These are phyloP conservation scores for Daldinia decipiens DNA, from an alignment of 495 filamentous ascomycete species.

Conservation along the genomic window DNA sequence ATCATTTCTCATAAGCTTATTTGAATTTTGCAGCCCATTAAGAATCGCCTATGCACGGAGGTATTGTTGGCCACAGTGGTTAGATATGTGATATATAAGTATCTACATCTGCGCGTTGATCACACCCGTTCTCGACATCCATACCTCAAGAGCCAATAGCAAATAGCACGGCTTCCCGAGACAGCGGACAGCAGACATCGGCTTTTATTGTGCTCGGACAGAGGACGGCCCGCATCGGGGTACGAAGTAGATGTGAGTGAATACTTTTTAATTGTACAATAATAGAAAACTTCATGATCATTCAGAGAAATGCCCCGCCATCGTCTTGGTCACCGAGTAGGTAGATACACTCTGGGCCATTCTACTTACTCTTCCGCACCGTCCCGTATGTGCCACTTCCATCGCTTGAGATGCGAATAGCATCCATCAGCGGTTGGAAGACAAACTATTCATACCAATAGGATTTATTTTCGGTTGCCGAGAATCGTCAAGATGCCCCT, in stretches of 20 bases:
- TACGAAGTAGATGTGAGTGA: not conserved
- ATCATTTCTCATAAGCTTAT: not conserved
- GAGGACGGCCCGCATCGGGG: not conserved
- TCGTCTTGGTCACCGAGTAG: not conserved
- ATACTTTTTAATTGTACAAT: not conserved
- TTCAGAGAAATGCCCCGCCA: not conserved
- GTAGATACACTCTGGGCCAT: not conserved
- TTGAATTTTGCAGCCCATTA: not conserved
- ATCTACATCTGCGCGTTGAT: conserved; percentile 17
- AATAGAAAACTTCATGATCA: not conserved
- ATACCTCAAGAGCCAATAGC: conserved; percentile 27
- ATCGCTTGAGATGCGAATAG: not conserved
- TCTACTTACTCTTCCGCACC: not conserved
- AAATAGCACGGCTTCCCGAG: conserved; percentile 34
- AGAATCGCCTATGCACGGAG: not conserved
- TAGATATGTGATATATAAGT: not conserved
- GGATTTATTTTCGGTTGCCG: conserved; percentile 1
- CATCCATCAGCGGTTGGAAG: not conserved
- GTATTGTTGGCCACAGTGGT: not conserved
- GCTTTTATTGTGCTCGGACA: conserved; percentile 7
- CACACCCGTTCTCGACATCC: conserved; percentile 18
- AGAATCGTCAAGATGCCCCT: not conserved
- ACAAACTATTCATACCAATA: conserved; percentile 14
- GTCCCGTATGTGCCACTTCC: conserved; percentile 16
- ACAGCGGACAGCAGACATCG: conserved; percentile 21